Conservation (phyloP, 495 filamentous ascomycete species). For the Hyaloscypha bicolor region DNA sequence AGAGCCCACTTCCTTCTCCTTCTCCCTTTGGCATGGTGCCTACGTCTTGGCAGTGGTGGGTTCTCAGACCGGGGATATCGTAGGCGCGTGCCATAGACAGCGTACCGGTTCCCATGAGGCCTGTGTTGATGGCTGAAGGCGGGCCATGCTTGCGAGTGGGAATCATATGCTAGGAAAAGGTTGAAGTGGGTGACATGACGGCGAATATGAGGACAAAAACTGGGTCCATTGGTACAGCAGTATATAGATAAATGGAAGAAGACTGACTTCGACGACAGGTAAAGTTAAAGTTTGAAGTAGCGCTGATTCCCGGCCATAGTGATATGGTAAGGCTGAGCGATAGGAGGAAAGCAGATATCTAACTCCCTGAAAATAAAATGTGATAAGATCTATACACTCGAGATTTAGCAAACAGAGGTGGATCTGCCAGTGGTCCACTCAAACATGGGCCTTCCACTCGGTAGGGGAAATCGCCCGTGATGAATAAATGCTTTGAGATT, state of each 20-base stretch:
- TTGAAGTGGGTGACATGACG: slow-evolving; percentile 11
- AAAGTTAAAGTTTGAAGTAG: no score
- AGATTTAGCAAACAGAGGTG: no score
- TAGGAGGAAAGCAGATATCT: no score
- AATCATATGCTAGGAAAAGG: slow-evolving; percentile 1
- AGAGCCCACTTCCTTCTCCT: background rate
- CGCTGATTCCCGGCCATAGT: no score
- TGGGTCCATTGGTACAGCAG: background rate
- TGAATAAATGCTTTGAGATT: no score
- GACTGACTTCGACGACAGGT: background rate
- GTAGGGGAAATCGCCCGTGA: no score
- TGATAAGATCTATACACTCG: no score
- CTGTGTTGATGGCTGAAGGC: slow-evolving; percentile 11
- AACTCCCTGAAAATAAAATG: no score
- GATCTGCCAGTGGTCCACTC: no score
- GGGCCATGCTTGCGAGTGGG: slow-evolving; percentile 5
- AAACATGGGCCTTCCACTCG: no score
- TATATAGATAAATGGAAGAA: background rate
- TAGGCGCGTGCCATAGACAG: slow-evolving; percentile 7
- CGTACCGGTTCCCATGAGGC: slow-evolving; percentile 12
- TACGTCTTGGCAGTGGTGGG: slow-evolving; percentile 9
- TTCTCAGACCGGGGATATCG: slow-evolving; percentile 4
- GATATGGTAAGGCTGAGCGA: no score
- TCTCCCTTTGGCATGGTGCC: background rate
- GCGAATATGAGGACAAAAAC: background rate